Conservation (phyloP, 257 asterid genomes). For the Capsicum pubescens region DNA sequence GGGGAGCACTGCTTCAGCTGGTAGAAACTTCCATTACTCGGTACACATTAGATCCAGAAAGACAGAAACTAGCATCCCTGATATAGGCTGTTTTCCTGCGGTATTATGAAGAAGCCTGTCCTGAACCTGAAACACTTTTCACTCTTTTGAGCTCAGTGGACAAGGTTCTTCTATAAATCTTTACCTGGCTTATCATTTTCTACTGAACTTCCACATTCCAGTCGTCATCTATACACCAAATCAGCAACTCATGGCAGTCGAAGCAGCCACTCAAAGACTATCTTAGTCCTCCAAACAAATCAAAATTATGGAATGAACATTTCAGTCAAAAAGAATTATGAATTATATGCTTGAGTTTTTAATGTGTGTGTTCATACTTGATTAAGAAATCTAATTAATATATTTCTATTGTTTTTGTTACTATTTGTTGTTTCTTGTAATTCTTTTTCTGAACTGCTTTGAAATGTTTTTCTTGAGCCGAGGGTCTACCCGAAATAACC, state of each 20-base stretch:
- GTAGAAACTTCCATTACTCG: neutral
- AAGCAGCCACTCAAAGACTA: neutral
- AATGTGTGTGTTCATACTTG: neutral
- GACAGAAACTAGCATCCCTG: conserved; percentile 23
- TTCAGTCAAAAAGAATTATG: neutral
- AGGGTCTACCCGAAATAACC: no score
- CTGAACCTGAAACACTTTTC: neutral
- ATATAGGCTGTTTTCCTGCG: neutral
- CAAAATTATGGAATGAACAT: conserved; percentile 5
- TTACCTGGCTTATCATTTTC: neutral
- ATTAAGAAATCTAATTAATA: neutral
- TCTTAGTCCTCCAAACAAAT: neutral
- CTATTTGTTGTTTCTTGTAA: no score
- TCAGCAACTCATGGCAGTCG: neutral
- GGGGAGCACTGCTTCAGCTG: neutral
- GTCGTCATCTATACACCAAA: neutral
- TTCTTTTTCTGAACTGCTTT: no score
- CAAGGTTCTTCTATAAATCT: neutral
- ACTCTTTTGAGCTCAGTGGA: neutral
- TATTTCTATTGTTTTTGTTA: neutral
- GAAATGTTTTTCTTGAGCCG: no score
- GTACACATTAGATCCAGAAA: neutral
- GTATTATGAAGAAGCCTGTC: neutral
- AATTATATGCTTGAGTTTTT: neutral
- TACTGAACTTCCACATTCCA: neutral